A percentile compares a stretch with the other conserved stretches of the same genome.
These are phyloP conservation scores for Lichina pygmaea DNA, from an alignment of 495 filamentous ascomycete species.

Conservation along the genomic window DNA sequence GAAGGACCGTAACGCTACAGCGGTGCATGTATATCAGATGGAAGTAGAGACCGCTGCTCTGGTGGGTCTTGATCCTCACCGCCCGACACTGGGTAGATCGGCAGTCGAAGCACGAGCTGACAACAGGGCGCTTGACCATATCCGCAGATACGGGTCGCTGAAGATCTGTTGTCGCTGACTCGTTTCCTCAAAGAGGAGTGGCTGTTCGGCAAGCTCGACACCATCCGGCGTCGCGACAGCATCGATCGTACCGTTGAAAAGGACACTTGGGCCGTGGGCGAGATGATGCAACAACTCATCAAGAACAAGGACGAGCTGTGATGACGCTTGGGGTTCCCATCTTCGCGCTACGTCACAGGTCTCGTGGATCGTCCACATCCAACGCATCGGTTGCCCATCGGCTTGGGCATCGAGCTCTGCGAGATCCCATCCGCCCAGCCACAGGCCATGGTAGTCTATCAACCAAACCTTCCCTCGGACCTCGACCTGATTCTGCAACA, in stretches of 20 bases:
- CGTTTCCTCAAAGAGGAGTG: slow-evolving; percentile 46
- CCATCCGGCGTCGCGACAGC: slow-evolving; percentile 21
- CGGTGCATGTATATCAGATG: slow-evolving; percentile 32
- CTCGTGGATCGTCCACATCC: too few species aligned
- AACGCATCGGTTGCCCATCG: too few species aligned
- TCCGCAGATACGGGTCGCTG: slow-evolving; percentile 30
- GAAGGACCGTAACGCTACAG: slow-evolving; percentile 18
- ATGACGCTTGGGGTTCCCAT: neutral
- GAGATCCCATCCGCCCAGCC: too few species aligned
- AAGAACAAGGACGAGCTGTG: slow-evolving; percentile 2
- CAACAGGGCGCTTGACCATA: neutral
- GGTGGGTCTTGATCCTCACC: slow-evolving; percentile 13
- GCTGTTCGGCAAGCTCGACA: slow-evolving; percentile 45
- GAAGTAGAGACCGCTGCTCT: slow-evolving; percentile 35
- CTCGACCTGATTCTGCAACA: too few species aligned
- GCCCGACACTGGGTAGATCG: neutral
- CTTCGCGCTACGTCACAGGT: too few species aligned
- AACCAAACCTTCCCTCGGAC: too few species aligned
- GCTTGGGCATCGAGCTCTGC: too few species aligned
- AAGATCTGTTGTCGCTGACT: slow-evolving; percentile 35
- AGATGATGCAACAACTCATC: slow-evolving; percentile 12
- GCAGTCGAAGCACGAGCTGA: neutral
- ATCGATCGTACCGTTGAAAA: slow-evolving; percentile 20
- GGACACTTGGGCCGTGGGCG: slow-evolving; percentile 23
- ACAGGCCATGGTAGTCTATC: too few species aligned